Base-by-base conservation (phyloP, 2,329 filamentous ascomycete species). In the Periconia sp. region DNA sequence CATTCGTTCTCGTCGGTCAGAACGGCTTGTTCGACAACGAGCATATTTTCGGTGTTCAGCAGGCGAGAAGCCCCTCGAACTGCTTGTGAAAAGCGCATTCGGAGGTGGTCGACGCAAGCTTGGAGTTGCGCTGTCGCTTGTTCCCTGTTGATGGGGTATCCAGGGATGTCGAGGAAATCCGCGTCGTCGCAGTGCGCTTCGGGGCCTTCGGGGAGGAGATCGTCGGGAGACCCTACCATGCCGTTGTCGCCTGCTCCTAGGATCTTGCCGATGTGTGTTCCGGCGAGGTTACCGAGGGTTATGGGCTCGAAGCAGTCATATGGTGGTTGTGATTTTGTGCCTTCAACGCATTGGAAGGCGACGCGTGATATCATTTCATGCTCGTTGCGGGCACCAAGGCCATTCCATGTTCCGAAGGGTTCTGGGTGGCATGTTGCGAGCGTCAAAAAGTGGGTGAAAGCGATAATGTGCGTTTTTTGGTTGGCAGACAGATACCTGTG, bases 161-260 rank as follows among this genome's bases (percentile, higher is more conserved):
- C 46, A 17, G 18, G 5, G 7, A 53, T 31, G 18, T 52, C 46
- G 5, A 56, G 17, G 27, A 52, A 56, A 35, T 56, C 53, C 1
- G 53, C 49, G 41, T 56, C 50, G 27, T 56, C 53, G 49, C 49
- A 56, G 23, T 56, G 53, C 20, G 53, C 53, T 14, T 23, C 19
- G 13, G 45, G 17, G 17, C 17, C 41, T 35, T 52, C 45, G 20
- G 53, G 45, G 1, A 20, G 46, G 11, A 47, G 46, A 19, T 45
- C 47, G 27, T 56, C 50, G 1, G 53, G 53, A 13, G 50, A 48
- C 6, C 53, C 53, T 6, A 56, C 42, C 20, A 44, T 44, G 13
- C 53, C 53, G 18, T 50, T 54, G 30, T 50, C 35, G n/a, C 52
- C 52, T 23, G 37, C 13, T 5, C 23, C 23, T 13, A 40, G 41